Percentiles rank a stretch among this genome's conserved stretches.
Conservation (phyloP, 148 eudicot genomes). For the Amaranthus cruentus region DNA sequence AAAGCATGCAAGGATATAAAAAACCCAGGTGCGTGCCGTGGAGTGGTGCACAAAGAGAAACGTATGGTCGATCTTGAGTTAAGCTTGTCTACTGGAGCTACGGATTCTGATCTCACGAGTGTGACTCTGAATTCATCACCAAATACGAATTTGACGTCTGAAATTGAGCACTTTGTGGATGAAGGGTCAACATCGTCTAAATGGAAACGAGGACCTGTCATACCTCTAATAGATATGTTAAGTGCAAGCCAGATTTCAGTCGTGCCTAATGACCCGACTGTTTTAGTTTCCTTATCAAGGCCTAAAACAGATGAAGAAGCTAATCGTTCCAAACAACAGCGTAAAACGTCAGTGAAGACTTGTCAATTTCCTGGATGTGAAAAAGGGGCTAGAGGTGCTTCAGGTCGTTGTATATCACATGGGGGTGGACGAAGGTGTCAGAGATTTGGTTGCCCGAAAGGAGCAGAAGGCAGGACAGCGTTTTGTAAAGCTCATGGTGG, state of each 20-base stretch:
- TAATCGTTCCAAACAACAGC: slow-evolving; percentile 24
- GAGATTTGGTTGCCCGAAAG: slow-evolving; percentile 55
- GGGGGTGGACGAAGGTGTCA: slow-evolving; percentile 77
- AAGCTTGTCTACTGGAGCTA: slow-evolving; percentile 47
- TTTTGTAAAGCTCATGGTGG: slow-evolving; percentile 85
- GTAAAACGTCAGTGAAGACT: slow-evolving; percentile 38
- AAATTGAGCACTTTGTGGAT: slow-evolving; percentile 40
- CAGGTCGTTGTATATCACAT: slow-evolving; percentile 69
- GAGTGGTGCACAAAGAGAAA: slow-evolving; percentile 11
- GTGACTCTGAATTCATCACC: slow-evolving; percentile 30
- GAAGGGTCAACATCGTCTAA: slow-evolving; percentile 73
- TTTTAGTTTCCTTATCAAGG: slow-evolving; percentile 1
- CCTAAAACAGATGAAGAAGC: slow-evolving; percentile 21
- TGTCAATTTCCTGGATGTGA: slow-evolving; percentile 57
- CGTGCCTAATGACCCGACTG: background rate
- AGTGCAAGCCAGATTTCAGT: slow-evolving; percentile 5
- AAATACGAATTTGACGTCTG: slow-evolving; percentile 24
- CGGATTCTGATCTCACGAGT: slow-evolving; percentile 58
- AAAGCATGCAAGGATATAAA: slow-evolving; percentile 15
- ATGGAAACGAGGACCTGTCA: slow-evolving; percentile 44
- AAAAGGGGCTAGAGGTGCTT: slow-evolving; percentile 70
- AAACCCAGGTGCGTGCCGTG: slow-evolving; percentile 11
- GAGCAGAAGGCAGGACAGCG: slow-evolving; percentile 73
- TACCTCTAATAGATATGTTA: slow-evolving; percentile 27
- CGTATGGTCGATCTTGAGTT: slow-evolving; percentile 52